Evolutionary conservation across 495 filamentous ascomycete genomes (phyloP).

Genomic region (Penicillium paradoxum): DNA sequence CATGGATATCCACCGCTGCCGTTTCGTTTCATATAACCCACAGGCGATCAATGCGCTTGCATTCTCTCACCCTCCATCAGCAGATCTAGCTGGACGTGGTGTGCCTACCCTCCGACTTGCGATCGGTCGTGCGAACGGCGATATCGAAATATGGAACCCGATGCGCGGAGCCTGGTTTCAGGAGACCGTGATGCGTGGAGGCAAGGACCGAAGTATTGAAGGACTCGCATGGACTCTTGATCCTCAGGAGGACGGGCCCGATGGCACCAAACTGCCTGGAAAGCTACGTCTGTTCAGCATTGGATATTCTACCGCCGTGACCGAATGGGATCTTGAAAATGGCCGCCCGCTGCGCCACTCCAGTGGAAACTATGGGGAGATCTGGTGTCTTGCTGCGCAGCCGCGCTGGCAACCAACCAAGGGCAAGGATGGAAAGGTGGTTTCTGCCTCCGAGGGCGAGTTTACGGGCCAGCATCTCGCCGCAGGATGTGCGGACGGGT

Average conservation of each 20-base stretch:
- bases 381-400: constrained; percentile 94
- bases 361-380: constrained; percentile 89
- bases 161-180: constrained; percentile 80
- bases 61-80: constrained; percentile 76
- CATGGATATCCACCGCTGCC: constrained; percentile 97
- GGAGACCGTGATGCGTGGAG: constrained; percentile 78
- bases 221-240: constrained; percentile 91
- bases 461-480: constrained; percentile 67
- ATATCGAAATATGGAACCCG: constrained; percentile 98
- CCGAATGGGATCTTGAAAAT: constrained; percentile 86
- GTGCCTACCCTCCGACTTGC: constrained; percentile 68
- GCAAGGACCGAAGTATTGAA: constrained; percentile 82
- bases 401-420: constrained; percentile 50
- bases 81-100: constrained; percentile 44
- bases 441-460: constrained; percentile 38
- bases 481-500: constrained; percentile 88
- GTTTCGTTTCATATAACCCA: constrained; percentile 91
- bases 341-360: constrained; percentile 73
- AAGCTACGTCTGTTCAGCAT: constrained; percentile 90
- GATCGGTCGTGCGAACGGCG: constrained; percentile 87
- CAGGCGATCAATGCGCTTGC: constrained; percentile 91
- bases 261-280: constrained; percentile 59
- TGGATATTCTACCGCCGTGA: constrained; percentile 85
- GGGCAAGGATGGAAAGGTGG: constrained; percentile 31
- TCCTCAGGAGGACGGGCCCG: constrained; percentile 59